Conservation (phyloP, 75 land plant genomes). For the Cunninghamia lanceolata region DNA sequence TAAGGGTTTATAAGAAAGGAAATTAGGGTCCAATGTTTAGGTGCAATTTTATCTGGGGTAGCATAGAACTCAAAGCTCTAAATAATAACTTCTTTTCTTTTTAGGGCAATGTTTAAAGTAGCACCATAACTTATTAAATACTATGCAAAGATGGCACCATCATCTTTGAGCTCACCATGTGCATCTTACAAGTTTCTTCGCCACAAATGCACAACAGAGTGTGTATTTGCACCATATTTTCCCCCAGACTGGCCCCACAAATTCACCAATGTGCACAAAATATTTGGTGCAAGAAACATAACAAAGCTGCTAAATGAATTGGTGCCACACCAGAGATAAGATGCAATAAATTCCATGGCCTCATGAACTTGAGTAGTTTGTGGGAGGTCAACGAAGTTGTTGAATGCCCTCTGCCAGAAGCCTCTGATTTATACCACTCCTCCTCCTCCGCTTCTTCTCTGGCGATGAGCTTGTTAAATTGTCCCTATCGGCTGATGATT, state of each 20-base stretch:
- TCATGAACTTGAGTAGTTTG: no score
- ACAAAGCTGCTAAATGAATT: conserved; percentile 63
- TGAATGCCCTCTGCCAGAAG: background rate
- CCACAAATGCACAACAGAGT: conserved; percentile 56
- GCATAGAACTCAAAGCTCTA: no score
- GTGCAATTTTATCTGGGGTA: no score
- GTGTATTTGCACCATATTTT: conserved; percentile 64
- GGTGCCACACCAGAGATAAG: conserved; percentile 44
- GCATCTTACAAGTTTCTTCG: conserved; percentile 47
- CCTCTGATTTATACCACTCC: conserved; percentile 8
- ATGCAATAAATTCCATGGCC: conserved; percentile 58
- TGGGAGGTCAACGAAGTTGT: no score
- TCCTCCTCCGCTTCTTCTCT: conserved; percentile 38
- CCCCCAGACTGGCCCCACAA: conserved; percentile 59
- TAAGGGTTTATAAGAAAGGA: no score
- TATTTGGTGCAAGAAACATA: conserved; percentile 65
- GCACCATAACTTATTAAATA: no score
- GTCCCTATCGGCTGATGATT: background rate
- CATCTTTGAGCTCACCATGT: no score
- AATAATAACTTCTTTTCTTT: no score
- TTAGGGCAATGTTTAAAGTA: no score
- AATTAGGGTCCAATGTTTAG: no score
- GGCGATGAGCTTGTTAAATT: conserved; percentile 25
- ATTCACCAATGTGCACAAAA: conserved; percentile 56
- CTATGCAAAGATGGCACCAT: no score